Evolutionary conservation across 2,329 filamentous ascomycete genomes (phyloP).

Genomic region (Apiospora koreana): DNA sequence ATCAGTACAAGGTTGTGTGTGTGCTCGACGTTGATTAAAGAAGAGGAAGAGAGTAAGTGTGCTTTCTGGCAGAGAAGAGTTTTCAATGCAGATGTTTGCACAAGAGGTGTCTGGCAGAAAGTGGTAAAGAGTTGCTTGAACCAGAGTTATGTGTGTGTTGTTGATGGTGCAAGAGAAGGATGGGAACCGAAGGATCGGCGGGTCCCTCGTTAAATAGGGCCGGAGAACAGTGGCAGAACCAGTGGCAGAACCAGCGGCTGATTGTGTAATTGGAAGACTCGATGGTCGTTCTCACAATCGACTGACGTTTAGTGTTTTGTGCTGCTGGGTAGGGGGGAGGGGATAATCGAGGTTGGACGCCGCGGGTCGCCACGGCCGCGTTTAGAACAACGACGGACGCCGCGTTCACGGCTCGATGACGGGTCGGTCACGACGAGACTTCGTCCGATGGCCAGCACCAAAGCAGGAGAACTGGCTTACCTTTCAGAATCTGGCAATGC

Average conservation of each 20-base stretch:
- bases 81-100: background rate
- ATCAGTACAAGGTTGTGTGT: constrained; percentile 9
- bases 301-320: background rate
- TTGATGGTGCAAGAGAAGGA: background rate
- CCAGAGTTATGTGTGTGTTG: background rate
- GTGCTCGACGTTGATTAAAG: background rate
- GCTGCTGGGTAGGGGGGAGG: background rate
- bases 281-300: background rate
- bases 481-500: constrained; percentile 24
- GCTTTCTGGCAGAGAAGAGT: background rate
- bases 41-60: background rate
- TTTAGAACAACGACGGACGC: background rate
- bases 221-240: background rate
- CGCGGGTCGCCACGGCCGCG: background rate
- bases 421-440: background rate
- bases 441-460: background rate
- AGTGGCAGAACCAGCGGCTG: background rate
- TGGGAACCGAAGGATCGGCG: background rate
- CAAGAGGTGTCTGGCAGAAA: background rate
- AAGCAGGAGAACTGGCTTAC: background rate
- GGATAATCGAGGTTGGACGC: background rate
- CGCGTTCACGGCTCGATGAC: background rate
- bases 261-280: background rate
- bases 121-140: background rate
- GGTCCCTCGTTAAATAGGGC: background rate